Evolutionary conservation across 2,329 filamentous ascomycete species (phyloP).

Genomic region (Phaeosphaeriaceae sp.): DNA sequence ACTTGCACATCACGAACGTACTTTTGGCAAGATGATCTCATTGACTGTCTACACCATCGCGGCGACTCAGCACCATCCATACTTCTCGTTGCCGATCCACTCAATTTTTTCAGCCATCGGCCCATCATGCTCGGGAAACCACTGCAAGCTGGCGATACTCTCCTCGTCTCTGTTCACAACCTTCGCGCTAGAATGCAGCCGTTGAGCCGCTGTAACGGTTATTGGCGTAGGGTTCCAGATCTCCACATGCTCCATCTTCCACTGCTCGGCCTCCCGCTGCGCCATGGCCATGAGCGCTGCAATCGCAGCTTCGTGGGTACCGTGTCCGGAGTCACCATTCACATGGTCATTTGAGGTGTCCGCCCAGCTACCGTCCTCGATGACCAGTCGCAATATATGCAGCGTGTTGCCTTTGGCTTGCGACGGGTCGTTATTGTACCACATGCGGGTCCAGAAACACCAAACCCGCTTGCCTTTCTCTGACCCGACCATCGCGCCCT

Average conservation of each 20-base stretch:
- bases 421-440: constrained; percentile 62
- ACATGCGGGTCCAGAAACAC: constrained; percentile 75
- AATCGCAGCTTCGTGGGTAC: constrained; percentile 54
- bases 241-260: constrained; percentile 74
- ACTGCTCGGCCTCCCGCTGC: constrained; percentile 72
- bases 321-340: constrained; percentile 20
- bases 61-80: constrained; percentile 70
- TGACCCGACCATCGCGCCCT: constrained; percentile 71
- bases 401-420: constrained; percentile 69
- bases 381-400: constrained; percentile 71
- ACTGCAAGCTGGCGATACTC: constrained; percentile 75
- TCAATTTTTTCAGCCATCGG: constrained; percentile 61
- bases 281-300: constrained; percentile 71
- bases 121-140: constrained; percentile 62
- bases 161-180: constrained; percentile 66
- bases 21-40: no score
- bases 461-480: constrained; percentile 67
- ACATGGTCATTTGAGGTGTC: constrained; percentile 25
- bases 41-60: background rate
- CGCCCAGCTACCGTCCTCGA: constrained; percentile 62
- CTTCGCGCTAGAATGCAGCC: constrained; percentile 56
- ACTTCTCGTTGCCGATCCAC: constrained; percentile 81
- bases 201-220: constrained; percentile 51
- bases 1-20: no score
- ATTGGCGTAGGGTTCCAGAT: constrained; percentile 80